Evolutionary conservation across 495 filamentous ascomycete species (phyloP).

Genomic region (Saxophila tyrrhenica): DNA sequence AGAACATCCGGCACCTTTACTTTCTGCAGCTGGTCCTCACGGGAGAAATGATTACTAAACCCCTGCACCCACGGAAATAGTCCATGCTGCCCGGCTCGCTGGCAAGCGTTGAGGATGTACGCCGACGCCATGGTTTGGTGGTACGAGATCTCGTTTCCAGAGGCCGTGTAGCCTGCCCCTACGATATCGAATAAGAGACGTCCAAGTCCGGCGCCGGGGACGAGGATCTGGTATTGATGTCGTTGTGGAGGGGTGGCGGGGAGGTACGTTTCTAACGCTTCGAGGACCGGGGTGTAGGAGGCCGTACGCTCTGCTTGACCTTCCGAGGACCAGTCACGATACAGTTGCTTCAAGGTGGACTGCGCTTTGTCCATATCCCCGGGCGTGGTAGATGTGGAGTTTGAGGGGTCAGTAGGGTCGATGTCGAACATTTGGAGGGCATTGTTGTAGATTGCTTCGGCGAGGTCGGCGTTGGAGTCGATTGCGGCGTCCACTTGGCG

Average conservation of each 20-base stretch:
- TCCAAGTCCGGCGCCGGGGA: slow-evolving; percentile 83
- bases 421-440: slow-evolving; percentile 58
- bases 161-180: slow-evolving; percentile 56
- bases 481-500: slow-evolving; percentile 75
- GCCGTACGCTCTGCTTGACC: slow-evolving; percentile 60
- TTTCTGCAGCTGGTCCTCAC: slow-evolving; percentile 57
- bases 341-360: slow-evolving; percentile 84
- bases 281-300: slow-evolving; percentile 62
- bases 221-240: slow-evolving; percentile 51
- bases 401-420: slow-evolving; percentile 31
- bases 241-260: slow-evolving; percentile 21
- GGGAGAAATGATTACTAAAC: slow-evolving; percentile 65
- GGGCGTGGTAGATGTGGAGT: slow-evolving; percentile 53
- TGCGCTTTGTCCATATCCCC: slow-evolving; percentile 79
- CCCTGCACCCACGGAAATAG: slow-evolving; percentile 70
- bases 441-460: slow-evolving; percentile 56
- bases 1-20: slow-evolving; percentile 71
- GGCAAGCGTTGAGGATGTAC: slow-evolving; percentile 73
- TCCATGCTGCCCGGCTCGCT: slow-evolving; percentile 31
- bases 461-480: slow-evolving; percentile 69
- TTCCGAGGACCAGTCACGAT: slow-evolving; percentile 84
- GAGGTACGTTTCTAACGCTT: slow-evolving; percentile 48
- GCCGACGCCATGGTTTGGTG: slow-evolving; percentile 80
- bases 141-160: slow-evolving; percentile 95
- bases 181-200: slow-evolving; percentile 80